These are phyloP conservation scores for Ajuga chamaepitys DNA, from an alignment of 257 asterid genomes.

Conservation along the genomic window DNA sequence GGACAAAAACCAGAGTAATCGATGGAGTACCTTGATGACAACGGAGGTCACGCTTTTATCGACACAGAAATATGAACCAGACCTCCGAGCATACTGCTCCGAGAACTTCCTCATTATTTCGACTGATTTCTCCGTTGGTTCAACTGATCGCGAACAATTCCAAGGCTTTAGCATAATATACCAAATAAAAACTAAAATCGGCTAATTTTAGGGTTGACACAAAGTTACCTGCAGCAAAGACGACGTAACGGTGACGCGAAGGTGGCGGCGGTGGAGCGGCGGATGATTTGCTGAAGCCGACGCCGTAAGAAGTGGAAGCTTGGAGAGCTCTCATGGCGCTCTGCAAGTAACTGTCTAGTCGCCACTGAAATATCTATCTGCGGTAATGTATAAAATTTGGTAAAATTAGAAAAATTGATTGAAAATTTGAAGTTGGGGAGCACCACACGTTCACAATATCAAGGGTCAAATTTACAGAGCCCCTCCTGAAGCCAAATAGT, in stretches of 20 bases:
- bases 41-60: slow-evolving; percentile 94
- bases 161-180: too few species aligned
- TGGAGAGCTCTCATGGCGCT: slow-evolving; percentile 69
- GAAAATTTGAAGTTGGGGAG: slow-evolving; percentile 13
- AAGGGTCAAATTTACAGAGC: neutral
- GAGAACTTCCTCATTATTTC: slow-evolving; percentile 97
- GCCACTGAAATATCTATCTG: neutral
- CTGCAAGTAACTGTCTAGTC: slow-evolving; percentile 4
- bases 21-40: slow-evolving; percentile 59
- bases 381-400: neutral
- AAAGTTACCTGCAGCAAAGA: slow-evolving; percentile 40
- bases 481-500: too few species aligned
- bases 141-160: slow-evolving; percentile 40
- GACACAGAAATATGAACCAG: slow-evolving; percentile 78
- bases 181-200: neutral
- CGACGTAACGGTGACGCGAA: slow-evolving; percentile 31
- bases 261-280: slow-evolving; percentile 29
- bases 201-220: neutral
- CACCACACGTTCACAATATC: slow-evolving; percentile 43
- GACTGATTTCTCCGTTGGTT: slow-evolving; percentile 90
- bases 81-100: slow-evolving; percentile 94
- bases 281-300: slow-evolving; percentile 45
- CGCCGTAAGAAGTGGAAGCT: slow-evolving; percentile 66
- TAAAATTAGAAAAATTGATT: neutral
- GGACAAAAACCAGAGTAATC: neutral